Conservation (phyloP, 768 basidiomycete genomes). For the Pleurotus sapidus region DNA sequence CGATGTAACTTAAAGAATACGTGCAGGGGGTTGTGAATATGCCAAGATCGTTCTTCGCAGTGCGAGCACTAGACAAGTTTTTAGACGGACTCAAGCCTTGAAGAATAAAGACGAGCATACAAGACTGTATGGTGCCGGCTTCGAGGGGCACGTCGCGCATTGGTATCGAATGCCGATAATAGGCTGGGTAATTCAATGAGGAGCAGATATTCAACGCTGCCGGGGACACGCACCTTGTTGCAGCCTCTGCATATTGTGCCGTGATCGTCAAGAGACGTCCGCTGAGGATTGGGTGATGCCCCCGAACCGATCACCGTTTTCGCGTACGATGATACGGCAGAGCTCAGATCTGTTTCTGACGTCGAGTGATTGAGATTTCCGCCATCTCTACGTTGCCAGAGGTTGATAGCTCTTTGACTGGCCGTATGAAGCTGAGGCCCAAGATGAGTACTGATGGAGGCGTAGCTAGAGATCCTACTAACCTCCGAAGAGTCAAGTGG, state of each 20-base stretch:
- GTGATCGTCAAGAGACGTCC: conserved; percentile 46
- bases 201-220: background rate
- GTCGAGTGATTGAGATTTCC: conserved; percentile 50
- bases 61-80: conserved; percentile 53
- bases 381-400: conserved; percentile 79
- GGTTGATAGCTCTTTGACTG: conserved; percentile 67
- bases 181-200: conserved; percentile 33
- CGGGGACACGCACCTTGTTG: conserved; percentile 38
- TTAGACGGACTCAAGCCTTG: background rate
- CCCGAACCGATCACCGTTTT: conserved; percentile 63
- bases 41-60: conserved; percentile 79
- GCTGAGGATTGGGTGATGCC: conserved; percentile 25
- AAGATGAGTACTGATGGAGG: background rate
- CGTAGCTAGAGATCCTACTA: conserved; percentile 6
- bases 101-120: conserved; percentile 39
- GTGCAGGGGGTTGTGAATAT: conserved; percentile 80
- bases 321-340: conserved; percentile 61
- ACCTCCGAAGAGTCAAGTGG: conserved; percentile 75
- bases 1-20: conserved; percentile 86
- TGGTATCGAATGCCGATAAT: conserved; percentile 84
- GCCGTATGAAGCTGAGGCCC: conserved; percentile 53
- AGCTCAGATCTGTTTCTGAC: conserved; percentile 48
- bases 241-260: conserved; percentile 61
- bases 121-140: conserved; percentile 66
- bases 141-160: conserved; percentile 86